Evolutionary conservation across 805 yeast species (phyloP).

Genomic region (Candida bentonensis): DNA sequence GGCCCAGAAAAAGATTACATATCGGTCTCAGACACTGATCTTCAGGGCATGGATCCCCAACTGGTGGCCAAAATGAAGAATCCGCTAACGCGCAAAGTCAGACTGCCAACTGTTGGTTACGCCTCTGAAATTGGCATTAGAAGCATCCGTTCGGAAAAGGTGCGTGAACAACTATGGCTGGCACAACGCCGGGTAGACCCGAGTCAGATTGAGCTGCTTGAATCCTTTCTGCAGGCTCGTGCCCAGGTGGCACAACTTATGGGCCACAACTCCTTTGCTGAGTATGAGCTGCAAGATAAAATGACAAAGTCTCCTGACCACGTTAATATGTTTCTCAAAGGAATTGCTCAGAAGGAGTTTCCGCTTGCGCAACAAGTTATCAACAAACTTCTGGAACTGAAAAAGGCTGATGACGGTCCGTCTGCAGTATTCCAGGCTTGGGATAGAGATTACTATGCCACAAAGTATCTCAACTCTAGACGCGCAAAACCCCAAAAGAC

Average conservation of each 20-base stretch:
- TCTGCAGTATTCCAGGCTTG: conserved; percentile 54
- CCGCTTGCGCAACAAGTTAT: conserved; percentile 17
- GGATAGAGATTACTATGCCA: conserved; percentile 67
- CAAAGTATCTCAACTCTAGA: conserved; percentile 18
- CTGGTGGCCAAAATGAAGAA: conserved; percentile 14
- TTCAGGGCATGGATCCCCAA: conserved; percentile 21
- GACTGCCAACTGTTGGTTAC: conserved; percentile 47
- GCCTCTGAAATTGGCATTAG: conserved; percentile 53
- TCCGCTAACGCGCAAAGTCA: conserved; percentile 23
- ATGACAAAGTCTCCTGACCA: conserved; percentile 76
- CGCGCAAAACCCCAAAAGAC: conserved; percentile 13
- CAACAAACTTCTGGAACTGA: conserved; percentile 16
- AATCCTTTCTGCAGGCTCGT: conserved; percentile 47
- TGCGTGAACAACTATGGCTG: conserved; percentile 62
- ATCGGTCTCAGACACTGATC: conserved; percentile 12
- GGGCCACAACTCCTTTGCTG: conserved; percentile 56
- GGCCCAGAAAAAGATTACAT: conserved; percentile 20
- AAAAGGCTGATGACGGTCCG: conserved; percentile 26
- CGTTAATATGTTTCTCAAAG: conserved; percentile 54
- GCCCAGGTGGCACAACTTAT: conserved; percentile 58
- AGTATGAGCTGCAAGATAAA: conserved; percentile 75
- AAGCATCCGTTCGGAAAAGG: conserved; percentile 36
- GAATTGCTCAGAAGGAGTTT: conserved; percentile 38
- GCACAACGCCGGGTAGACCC: conserved; percentile 52
- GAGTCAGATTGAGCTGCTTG: conserved; percentile 47